These are phyloP conservation scores for Phytopythium chamaehyphon DNA, from an alignment of 352 stramenopile genomes.

Conservation along the genomic window DNA sequence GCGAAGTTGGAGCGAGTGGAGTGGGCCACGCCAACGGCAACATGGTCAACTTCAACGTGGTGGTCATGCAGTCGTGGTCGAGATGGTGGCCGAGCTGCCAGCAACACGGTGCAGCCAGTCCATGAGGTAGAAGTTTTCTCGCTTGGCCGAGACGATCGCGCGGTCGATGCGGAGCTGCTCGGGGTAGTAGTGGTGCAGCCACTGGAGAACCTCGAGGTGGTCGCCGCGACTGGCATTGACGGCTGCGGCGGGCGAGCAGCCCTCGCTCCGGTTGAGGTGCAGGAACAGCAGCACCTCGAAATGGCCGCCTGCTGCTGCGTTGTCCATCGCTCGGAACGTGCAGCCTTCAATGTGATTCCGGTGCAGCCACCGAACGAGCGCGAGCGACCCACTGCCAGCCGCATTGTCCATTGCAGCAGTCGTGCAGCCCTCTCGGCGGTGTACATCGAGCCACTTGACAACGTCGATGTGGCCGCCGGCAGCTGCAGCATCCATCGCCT, in stretches of 20 bases:
- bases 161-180: slow-evolving; percentile 27
- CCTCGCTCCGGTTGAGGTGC: slow-evolving; percentile 16
- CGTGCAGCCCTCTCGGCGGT: slow-evolving; percentile 25
- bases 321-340: slow-evolving; percentile 23
- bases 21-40: no score
- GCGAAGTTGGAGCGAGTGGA: no score
- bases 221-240: slow-evolving; percentile 22
- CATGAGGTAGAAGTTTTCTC: slow-evolving; percentile 35
- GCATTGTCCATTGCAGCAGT: slow-evolving; percentile 32
- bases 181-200: slow-evolving; percentile 29
- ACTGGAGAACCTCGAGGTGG: slow-evolving; percentile 28
- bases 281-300: slow-evolving; percentile 37
- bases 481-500: slow-evolving; percentile 23
- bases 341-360: slow-evolving; percentile 24
- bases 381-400: slow-evolving; percentile 17
- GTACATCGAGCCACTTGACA: slow-evolving; percentile 23
- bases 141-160: slow-evolving; percentile 29
- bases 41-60: no score
- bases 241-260: slow-evolving; percentile 23
- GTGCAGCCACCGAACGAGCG: slow-evolving; percentile 22
- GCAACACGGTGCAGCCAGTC: slow-evolving; percentile 23
- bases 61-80: no score
- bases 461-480: slow-evolving; percentile 16
- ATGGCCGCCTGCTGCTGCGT: slow-evolving; percentile 20
- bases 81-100: background rate